Base-by-base conservation (phyloP, 2,329 filamentous ascomycete species). In the Colletotrichum higginsianum region DNA sequence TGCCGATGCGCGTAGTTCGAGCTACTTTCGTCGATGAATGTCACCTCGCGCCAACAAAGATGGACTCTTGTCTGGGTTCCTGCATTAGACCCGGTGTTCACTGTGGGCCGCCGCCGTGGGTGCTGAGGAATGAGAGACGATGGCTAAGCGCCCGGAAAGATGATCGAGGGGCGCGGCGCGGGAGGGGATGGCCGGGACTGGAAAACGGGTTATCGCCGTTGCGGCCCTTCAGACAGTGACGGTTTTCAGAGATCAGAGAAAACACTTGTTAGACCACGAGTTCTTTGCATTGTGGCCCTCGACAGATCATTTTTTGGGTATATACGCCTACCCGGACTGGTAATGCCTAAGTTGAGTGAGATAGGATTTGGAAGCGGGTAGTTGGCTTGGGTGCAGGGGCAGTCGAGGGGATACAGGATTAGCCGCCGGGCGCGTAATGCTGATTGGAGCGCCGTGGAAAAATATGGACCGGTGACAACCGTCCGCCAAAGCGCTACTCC, bases 101-200 rank as follows among this genome's bases (percentile, higher is more conserved):
- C 30, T 53, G 60, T 64, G 69, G 69, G 58, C n/a, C 69, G 40
- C 35, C 18, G 52, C 23, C 56, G 23, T 47, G 47, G 60, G 65
- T 56, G 13, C 40, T 35, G 58, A 52, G 58, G 69, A 71, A 72
- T 72, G 58, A 69, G 60, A 69, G 53, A 21, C 35, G 35, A 16
- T 58, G 26, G 69, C 53, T 72, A 72, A 69, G 69, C 65, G 69
- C 69, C 35, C 60, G 44, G 42, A 56, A 46, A 30, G 69, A 60
- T 49, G 58, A 40, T 69, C 65, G 65, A 67, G 64, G 46, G 66
- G 30, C 65, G 68, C 69, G 69, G 69, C 38, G 65, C 60, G 60
- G 53, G 47, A 15, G 68, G 69, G 44, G 60, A 52, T 21, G 60
- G 38, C 64, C 15, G 44, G 50, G 58, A 35, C 64, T 40, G 35